These are phyloP conservation scores for Dalbergia cochinchinensis DNA, from an alignment of 306 rosid species.

Conservation along the genomic window DNA sequence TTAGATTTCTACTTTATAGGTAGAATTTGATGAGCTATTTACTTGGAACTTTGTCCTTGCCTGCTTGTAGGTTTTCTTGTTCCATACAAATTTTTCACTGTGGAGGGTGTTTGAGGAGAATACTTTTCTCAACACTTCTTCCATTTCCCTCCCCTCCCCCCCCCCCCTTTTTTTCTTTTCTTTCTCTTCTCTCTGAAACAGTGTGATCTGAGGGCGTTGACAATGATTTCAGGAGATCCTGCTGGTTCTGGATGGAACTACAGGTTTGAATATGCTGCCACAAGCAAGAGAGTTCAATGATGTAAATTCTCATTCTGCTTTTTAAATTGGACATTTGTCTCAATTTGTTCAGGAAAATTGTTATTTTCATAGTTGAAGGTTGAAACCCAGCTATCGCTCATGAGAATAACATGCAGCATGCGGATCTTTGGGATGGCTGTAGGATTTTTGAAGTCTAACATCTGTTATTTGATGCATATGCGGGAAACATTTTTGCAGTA, in stretches of 20 bases:
- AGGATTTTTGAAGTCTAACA: conserved; percentile 24
- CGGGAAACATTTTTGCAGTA: not conserved
- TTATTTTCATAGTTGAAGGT: conserved; percentile 33
- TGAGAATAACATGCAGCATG: conserved; percentile 17
- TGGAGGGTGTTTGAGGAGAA: too few relatives aligned
- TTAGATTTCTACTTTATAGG: not conserved
- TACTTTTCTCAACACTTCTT: too few relatives aligned
- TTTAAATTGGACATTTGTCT: not conserved
- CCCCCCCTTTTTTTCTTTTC: too few relatives aligned
- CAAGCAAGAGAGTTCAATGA: conserved; percentile 98
- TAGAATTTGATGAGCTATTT: conserved; percentile 10
- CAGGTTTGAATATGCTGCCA: conserved; percentile 98
- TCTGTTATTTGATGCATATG: not conserved
- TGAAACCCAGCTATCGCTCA: conserved; percentile 18
- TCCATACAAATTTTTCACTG: not conserved
- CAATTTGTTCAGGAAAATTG: not conserved
- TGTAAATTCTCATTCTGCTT: conserved; percentile 57
- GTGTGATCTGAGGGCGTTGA: conserved; percentile 12
- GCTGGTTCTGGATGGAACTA: conserved; percentile 94
- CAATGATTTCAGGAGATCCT: conserved; percentile 81
- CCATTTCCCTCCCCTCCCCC: too few relatives aligned
- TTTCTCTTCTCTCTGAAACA: not conserved
- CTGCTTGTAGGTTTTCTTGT: conserved; percentile 9
- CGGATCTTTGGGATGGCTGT: conserved; percentile 5
- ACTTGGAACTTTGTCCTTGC: not conserved